Percentiles rank a stretch among this genome's conserved stretches.
Conservation (phyloP, 2,329 filamentous ascomycete species). For the Penicillium sp. region DNA sequence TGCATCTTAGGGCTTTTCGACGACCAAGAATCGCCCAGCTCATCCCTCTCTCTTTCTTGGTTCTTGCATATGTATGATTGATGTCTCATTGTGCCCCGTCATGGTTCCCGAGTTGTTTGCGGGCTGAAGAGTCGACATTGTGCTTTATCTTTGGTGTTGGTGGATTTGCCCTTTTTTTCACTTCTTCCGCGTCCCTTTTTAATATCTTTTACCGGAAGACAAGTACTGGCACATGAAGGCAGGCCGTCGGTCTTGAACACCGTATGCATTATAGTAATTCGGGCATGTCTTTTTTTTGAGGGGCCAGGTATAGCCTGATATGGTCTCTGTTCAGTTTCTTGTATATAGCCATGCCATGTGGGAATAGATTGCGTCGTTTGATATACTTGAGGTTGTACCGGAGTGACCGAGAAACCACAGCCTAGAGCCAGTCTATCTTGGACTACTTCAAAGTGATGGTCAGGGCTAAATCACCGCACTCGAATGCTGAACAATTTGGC, state of each 20-base stretch:
- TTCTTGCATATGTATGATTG: conserved; percentile 25
- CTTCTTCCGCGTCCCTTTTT: background rate
- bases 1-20: too few species aligned
- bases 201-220: background rate
- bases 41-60: background rate
- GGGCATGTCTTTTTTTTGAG: conserved; percentile 1
- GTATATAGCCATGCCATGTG: conserved; percentile 22
- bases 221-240: background rate
- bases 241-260: conserved; percentile 8
- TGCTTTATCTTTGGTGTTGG: conserved; percentile 20
- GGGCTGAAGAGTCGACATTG: conserved; percentile 9
- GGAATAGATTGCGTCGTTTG: conserved; percentile 19
- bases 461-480: too few species aligned
- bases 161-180: conserved; percentile 15
- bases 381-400: background rate
- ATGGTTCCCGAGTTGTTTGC: conserved; percentile 7
- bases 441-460: too few species aligned
- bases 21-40: too few species aligned
- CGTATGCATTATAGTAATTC: conserved; percentile 19
- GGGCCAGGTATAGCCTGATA: conserved; percentile 16
- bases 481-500: too few species aligned
- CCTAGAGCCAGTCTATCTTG: too few species aligned
- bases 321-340: conserved; percentile 8
- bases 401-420: background rate
- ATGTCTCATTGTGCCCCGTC: conserved; percentile 23